These are phyloP conservation scores for Tuber magnatum DNA, from an alignment of 495 filamentous ascomycete species.

Conservation along the genomic window DNA sequence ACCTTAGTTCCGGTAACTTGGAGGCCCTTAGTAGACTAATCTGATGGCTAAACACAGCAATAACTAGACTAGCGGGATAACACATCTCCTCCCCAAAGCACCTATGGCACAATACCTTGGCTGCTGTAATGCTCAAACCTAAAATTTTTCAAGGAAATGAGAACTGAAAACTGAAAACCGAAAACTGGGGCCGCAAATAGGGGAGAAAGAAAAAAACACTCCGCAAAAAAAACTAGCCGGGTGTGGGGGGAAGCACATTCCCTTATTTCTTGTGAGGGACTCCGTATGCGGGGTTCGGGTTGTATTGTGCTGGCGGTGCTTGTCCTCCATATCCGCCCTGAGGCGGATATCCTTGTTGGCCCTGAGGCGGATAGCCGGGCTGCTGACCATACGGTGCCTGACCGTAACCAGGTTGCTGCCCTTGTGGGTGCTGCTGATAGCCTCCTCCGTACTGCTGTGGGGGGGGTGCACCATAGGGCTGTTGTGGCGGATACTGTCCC, in stretches of 20 bases:
- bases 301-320: constrained; percentile 25
- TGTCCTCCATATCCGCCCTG: constrained; percentile 8
- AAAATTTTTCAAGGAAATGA: neutral
- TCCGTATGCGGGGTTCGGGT: constrained; percentile 21
- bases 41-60: neutral
- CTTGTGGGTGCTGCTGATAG: constrained; percentile 15
- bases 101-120: constrained; percentile 5
- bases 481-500: constrained; percentile 14
- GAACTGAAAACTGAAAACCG: neutral
- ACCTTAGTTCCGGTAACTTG: neutral
- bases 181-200: neutral
- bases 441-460: constrained; percentile 22
- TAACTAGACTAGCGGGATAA: neutral
- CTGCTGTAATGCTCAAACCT: constrained; percentile 8
- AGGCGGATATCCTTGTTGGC: constrained; percentile 18
- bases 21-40: neutral
- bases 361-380: constrained; percentile 21
- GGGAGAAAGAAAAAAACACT: neutral
- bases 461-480: constrained; percentile 16
- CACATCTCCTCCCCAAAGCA: neutral
- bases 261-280: neutral
- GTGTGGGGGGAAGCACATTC: neutral
- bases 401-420: constrained; percentile 20
- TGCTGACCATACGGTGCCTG: constrained; percentile 18
- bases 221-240: neutral